A percentile compares a stretch with the other conserved stretches of the same genome.
Evolutionary conservation across 257 asterid genomes (phyloP).

Genomic region (Paraleonurus japonicus): DNA sequence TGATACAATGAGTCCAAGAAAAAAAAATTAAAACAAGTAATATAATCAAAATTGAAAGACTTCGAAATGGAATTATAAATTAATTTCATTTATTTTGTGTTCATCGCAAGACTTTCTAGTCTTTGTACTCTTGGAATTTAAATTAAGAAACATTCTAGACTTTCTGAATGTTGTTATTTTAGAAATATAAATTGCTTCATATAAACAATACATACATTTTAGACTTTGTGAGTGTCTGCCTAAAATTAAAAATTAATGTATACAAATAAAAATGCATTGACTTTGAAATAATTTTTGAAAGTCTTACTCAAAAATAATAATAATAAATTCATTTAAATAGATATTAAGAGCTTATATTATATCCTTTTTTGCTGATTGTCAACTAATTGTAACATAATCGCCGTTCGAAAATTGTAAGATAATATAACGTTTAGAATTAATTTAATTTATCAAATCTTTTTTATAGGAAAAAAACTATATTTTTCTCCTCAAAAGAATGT

Average conservation of each 20-base stretch:
- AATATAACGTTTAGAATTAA: background rate
- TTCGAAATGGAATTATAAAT: background rate
- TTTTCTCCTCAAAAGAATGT: background rate
- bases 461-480: too few species aligned
- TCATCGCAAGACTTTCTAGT: background rate
- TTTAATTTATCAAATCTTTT: background rate
- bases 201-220: background rate
- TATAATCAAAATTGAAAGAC: background rate
- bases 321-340: background rate
- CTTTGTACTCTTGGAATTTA: background rate
- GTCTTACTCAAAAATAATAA: background rate
- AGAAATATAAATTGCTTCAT: too few species aligned
- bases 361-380: background rate
- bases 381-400: background rate
- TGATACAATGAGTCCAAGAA: too few species aligned
- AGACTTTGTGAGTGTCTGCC: conserved; percentile 7
- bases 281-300: background rate
- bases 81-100: background rate
- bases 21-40: background rate
- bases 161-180: background rate
- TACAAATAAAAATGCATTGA: background rate
- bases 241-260: background rate
- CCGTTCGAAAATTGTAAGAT: too few species aligned
- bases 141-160: background rate
- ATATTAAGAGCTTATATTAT: background rate